Evolutionary conservation across 441 rosid genomes (phyloP).

Genomic region (Populus hybrid): DNA sequence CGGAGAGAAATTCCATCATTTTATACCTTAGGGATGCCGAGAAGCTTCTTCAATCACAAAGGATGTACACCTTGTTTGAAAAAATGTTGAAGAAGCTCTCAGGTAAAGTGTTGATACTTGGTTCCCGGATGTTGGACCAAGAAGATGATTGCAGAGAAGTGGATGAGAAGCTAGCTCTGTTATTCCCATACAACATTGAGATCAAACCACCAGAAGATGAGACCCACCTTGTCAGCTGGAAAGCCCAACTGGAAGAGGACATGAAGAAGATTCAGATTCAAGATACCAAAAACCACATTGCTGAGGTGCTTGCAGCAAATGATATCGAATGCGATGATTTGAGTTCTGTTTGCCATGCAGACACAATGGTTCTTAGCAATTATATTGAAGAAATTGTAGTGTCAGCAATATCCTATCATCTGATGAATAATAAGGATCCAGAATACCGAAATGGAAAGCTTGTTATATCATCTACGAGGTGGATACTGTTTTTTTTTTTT

Average conservation of each 20-base stretch:
- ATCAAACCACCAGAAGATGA: conserved; percentile 88
- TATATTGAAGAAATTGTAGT: conserved; percentile 28
- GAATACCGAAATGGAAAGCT: conserved; percentile 96
- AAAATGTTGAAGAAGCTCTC: conserved; percentile 67
- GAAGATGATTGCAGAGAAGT: conserved; percentile 63
- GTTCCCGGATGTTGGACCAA: conserved; percentile 68
- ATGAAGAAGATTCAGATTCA: conserved; percentile 79
- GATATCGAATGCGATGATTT: conserved; percentile 88
- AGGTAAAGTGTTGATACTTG: conserved; percentile 73
- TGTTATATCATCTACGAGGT: conserved; percentile 81
- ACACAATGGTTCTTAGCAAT: conserved; percentile 61
- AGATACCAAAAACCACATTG: conserved; percentile 92
- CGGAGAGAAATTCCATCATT: conserved; percentile 59
- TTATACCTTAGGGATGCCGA: conserved; percentile 80
- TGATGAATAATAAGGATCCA: conserved; percentile 70
- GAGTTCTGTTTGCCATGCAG: conserved; percentile 73
- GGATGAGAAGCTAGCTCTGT: conserved; percentile 55
- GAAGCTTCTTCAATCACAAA: conserved; percentile 67
- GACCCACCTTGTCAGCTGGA: conserved; percentile 76
- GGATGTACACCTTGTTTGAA: conserved; percentile 58
- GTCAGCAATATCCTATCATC: conserved; percentile 89
- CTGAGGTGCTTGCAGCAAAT: conserved; percentile 84
- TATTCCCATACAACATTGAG: conserved; percentile 81
- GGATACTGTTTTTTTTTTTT: conserved; percentile 11
- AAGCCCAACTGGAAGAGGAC: conserved; percentile 80